Percentiles rank a stretch among this genome's conserved stretches.
These are phyloP conservation scores for Aspergillus pseudonomiae DNA, from an alignment of 2,329 filamentous ascomycete genomes.

Conservation along the genomic window DNA sequence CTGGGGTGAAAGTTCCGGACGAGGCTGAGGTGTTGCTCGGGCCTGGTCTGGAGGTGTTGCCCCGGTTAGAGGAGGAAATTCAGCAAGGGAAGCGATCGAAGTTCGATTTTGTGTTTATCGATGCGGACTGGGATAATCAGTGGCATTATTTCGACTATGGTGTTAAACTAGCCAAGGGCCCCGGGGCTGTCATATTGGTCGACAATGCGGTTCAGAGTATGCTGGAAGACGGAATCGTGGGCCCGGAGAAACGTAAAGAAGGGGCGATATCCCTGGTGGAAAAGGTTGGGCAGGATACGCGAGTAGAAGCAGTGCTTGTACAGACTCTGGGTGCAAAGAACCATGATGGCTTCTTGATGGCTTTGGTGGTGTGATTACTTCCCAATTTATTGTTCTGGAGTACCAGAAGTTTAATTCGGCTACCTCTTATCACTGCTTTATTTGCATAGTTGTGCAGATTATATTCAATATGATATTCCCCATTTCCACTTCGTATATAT, in stretches of 20 bases:
- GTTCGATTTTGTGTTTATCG: neutral
- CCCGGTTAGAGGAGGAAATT: neutral
- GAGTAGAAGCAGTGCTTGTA: neutral
- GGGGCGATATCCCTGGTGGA: neutral
- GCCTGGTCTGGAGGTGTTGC: neutral
- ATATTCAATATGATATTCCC: too few relatives aligned
- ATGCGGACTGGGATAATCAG: neutral
- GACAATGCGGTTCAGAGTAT: neutral
- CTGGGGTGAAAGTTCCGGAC: neutral
- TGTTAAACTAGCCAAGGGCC: neutral
- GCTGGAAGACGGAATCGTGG: neutral
- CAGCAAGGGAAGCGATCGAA: neutral
- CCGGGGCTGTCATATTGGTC: neutral
- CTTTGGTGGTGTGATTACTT: neutral
- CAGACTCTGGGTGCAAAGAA: neutral
- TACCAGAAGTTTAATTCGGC: too few relatives aligned
- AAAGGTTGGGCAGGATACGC: neutral
- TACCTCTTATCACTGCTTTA: too few relatives aligned
- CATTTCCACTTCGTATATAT: neutral
- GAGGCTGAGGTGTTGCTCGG: neutral
- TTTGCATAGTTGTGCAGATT: neutral
- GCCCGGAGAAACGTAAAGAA: neutral
- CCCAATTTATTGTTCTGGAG: neutral
- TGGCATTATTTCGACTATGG: neutral
- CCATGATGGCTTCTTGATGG: neutral